These are phyloP conservation scores for Wallacemonas rigidus DNA, from an alignment of 208 protist genomes.

Conservation along the genomic window DNA sequence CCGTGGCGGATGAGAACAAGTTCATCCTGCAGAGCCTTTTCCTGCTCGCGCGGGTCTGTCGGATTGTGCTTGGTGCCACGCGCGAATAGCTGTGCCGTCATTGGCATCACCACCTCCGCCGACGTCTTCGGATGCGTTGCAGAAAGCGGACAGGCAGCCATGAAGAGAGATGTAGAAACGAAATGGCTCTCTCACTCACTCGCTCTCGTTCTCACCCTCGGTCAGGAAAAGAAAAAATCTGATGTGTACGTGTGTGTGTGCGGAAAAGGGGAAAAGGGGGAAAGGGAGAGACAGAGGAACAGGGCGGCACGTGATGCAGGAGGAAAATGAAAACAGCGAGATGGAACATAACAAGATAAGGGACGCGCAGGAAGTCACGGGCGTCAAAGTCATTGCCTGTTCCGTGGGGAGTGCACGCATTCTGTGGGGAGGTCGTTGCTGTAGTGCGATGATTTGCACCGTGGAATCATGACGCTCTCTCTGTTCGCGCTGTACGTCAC, in stretches of 20 bases:
- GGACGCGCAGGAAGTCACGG: no score
- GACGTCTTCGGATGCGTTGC: neutral
- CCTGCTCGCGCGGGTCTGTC: constrained; percentile 30
- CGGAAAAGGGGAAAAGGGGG: neutral
- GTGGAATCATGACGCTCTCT: no score
- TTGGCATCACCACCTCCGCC: constrained; percentile 36
- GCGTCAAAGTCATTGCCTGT: no score
- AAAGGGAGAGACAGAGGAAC: neutral
- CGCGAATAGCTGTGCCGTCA: constrained; percentile 63
- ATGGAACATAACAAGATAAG: no score
- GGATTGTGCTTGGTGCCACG: constrained; percentile 46
- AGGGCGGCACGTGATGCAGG: neutral
- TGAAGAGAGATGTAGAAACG: neutral
- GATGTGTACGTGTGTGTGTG: neutral
- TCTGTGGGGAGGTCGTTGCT: no score
- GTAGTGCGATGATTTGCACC: no score
- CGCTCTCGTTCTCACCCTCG: neutral
- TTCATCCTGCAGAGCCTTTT: constrained; percentile 47
- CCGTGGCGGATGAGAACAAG: constrained; percentile 77
- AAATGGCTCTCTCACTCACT: neutral
- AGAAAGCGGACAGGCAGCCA: neutral
- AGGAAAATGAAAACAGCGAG: neutral
- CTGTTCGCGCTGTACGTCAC: no score
- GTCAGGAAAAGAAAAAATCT: neutral
- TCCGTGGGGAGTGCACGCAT: no score